These are phyloP conservation scores for Heimioporus sp. DNA, from an alignment of 768 basidiomycete genomes.

Conservation along the genomic window DNA sequence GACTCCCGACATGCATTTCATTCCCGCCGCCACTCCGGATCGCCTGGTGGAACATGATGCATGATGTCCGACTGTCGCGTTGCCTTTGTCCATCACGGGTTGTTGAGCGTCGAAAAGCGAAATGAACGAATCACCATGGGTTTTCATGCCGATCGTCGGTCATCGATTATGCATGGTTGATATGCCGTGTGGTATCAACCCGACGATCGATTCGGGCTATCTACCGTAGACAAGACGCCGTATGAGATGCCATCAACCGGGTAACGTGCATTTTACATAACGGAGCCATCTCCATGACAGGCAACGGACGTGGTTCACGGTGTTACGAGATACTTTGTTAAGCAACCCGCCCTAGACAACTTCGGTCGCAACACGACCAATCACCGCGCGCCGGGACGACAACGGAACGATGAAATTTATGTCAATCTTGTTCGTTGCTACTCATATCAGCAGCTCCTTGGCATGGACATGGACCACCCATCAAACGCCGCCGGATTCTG, in stretches of 20 bases:
- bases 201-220: no score
- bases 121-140: no score
- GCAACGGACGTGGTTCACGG: no score
- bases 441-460: slow-evolving; percentile 7
- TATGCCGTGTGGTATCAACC: neutral
- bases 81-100: no score
- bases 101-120: neutral
- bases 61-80: no score
- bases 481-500: slow-evolving; percentile 20
- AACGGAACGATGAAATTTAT: slow-evolving; percentile 6
- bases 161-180: neutral
- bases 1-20: no score
- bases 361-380: neutral
- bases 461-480: slow-evolving; percentile 31
- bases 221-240: neutral
- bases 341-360: no score
- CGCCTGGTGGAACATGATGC: no score
- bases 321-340: no score
- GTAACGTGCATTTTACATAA: no score
- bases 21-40: no score
- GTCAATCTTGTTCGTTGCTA: slow-evolving; percentile 12
- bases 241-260: neutral
- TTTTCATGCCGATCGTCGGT: neutral
- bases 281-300: no score
- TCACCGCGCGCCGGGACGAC: neutral